Base-by-base conservation (phyloP, 441 rosid species). In the Jatropha multifida region DNA sequence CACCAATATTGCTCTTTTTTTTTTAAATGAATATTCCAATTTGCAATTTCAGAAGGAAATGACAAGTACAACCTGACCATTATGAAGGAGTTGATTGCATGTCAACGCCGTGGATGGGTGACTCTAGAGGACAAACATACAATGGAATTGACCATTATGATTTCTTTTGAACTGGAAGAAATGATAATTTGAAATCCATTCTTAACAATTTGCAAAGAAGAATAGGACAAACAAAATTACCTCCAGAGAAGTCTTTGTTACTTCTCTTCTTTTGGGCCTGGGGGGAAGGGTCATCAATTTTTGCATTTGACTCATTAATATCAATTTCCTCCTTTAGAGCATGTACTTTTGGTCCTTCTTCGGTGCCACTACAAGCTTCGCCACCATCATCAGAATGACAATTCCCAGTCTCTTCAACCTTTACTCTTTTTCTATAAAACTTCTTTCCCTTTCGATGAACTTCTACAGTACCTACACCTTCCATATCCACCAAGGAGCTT, bases 301-400 rank as follows among this genome's bases (percentile, higher is more conserved):
- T 89, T 54, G 79, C 86, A 80, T 78, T 84, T 74, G 85, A 75
- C 79, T 83, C 84, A 74, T 85, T 88, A 74, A 40, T 55, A 64
- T 86, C 85, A 74, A 71, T 81, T 59, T 88, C 85, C 74, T 83
- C 82, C 82, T 79, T 85, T 5, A 48, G 64, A 70, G 81, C 76
- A 79, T 72, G 80, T 66, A 72, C 69, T 80, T 71, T 86, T 68
- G 76, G 72, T 74, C 88, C 88, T 83, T 85, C 90, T 81, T 89
- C 94, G 58, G 88, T 88, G 74, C 88, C 91, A 60, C 91, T 91
- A 76, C 96, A 89, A 46, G 95, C 93, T 89, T 88, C 99, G 77
- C 87, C 87, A 74, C 87, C 93, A 76, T 88, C 97, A 84, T 89
- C 97, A 83, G 86, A 88, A 23, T 74, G 78, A 81, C 70, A 78